Evolutionary conservation across 257 asterid species (phyloP), one percentile per base, ranked within the genome.

Genomic region (Jasminum sambac): DNA sequence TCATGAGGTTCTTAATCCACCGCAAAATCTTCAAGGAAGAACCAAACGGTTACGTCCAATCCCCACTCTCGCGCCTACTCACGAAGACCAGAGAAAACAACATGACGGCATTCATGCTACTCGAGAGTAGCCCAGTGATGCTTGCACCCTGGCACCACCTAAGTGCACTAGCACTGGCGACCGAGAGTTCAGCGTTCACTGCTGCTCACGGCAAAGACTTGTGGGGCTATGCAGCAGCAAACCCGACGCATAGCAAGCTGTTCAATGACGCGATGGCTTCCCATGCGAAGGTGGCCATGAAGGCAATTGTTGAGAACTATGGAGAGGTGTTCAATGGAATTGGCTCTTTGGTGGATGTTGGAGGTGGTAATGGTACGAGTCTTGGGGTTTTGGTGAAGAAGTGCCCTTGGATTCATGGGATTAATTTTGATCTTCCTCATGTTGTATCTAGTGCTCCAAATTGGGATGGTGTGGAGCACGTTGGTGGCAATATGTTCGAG

Each of bases 401-500:
- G 36, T 55, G 62, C 39, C 90, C 92, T 11, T 73, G 76, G 85
- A 65, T 83, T 14, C 68, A 21, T 0, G 89, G 87, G 55, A 77
- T 78, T 38, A 62, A 62, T 52, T 79, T 79, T 19, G 89, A 86
- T 67, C 85, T 79, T 11, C 95, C 95, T 1, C 81, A 83, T 9
- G 76, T 86, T 10, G 80, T 78, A 23, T 78, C 82, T 11, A 73
- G 19, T 57, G 88, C 89, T 3, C 77, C 81, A 5, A 55, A 41
- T 0, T 26, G 64, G 14, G 50, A 64, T 6, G 84, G 87, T 43
- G 65, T 86, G 24, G 71, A 76, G 40, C 77, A 82, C 38, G 86
- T 86, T 19, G 89, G 82, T n/a, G 92, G 92, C 8, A 69, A 75
- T 74, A 84, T 88, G 89, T 84, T 86, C 40, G 48, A 78, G 25